Evolutionary conservation across 2,329 filamentous ascomycete genomes (phyloP).

Genomic region (Fusarium abutilonis): DNA sequence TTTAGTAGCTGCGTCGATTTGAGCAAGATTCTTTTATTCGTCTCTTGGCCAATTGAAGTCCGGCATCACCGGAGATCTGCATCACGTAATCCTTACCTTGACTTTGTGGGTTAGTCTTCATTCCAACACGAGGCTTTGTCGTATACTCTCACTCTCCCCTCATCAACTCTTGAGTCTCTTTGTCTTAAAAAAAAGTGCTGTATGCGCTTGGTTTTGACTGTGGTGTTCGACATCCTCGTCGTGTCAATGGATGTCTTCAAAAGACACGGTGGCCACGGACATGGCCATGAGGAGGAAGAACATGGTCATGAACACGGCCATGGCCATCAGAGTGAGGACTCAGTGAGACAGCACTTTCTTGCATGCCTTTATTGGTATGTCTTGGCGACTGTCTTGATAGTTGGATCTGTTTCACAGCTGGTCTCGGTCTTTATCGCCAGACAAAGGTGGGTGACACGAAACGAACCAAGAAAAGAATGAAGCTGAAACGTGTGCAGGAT

Average conservation of each 20-base stretch:
- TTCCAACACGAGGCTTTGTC: constrained; percentile 12
- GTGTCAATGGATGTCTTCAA: constrained; percentile 30
- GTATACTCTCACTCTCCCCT: constrained; percentile 6
- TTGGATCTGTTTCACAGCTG: constrained; percentile 31
- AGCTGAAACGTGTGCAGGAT: constrained; percentile 19
- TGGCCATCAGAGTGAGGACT: constrained; percentile 41
- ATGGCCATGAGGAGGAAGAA: constrained; percentile 32
- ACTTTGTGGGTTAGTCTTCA: constrained; percentile 21
- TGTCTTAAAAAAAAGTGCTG: neutral
- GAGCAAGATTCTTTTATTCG: constrained; percentile 36
- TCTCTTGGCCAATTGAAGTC: constrained; percentile 24
- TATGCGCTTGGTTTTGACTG: neutral
- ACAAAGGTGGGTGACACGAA: constrained; percentile 35
- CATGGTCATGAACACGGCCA: constrained; percentile 32
- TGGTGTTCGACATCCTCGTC: constrained; percentile 5
- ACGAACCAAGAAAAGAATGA: neutral
- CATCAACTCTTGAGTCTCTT: neutral
- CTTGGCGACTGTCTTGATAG: constrained; percentile 28
- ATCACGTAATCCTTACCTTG: constrained; percentile 40
- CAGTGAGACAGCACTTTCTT: constrained; percentile 40
- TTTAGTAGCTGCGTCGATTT: constrained; percentile 34
- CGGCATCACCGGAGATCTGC: constrained; percentile 18
- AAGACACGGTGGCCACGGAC: constrained; percentile 39
- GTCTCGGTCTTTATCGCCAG: constrained; percentile 33
- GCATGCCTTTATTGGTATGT: constrained; percentile 43